Base-by-base conservation (phyloP, 2,329 filamentous ascomycete species). In the Metarhizium sp. region DNA sequence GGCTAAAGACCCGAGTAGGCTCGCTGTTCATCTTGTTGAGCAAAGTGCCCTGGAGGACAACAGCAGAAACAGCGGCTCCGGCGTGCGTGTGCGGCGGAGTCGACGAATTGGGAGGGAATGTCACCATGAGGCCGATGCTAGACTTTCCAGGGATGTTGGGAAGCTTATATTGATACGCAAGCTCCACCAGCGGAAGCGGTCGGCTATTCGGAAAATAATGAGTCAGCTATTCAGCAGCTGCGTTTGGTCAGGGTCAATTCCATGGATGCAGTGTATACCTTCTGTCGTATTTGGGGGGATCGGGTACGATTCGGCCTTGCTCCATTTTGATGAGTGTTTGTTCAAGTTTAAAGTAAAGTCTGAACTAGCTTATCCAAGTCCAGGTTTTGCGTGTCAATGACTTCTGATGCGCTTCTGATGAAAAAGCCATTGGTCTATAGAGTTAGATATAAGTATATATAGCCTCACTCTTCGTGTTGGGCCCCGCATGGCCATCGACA, bases 1-100 rank as follows among this genome's bases (percentile, higher is more conserved):
- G 53, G 25, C 47, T 52, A 40, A 60, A 61, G 8, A 64, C 58
- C 20, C 53, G 49, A 3, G 62, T 58, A 5, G 59, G 59, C 16
- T 55, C 56, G 46, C 59, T 52, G 45, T 62, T 61, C 62, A 64
- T 64, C 55, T 62, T 60, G 60, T 62, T 64, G 20, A 63, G 56
- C 11, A 64, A 45, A 8, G 54, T 50, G 32, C 62, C 62, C 29
- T 60, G 51, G 47, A 61, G 53, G n/a, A 61, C 57, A 18, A 51
- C 50, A 5, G 55, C 62, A 6, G 54, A 51, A 40, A 62, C 55
- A 7, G 61, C 55, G 14, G 62, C 62, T 18, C 59, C 61, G 13
- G 55, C 61, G 52, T 64, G 62, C 5, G 50, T 56, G 53, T 63
- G 62, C 6, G 61, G 61, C 1, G 62, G 61, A 8, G 61, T 64